A percentile compares a stretch with the other conserved stretches of the same genome.
phyloP scores from a whole-genome alignment of 2,329 filamentous ascomycete species.

The Ciborinia camelliae region DNA sequence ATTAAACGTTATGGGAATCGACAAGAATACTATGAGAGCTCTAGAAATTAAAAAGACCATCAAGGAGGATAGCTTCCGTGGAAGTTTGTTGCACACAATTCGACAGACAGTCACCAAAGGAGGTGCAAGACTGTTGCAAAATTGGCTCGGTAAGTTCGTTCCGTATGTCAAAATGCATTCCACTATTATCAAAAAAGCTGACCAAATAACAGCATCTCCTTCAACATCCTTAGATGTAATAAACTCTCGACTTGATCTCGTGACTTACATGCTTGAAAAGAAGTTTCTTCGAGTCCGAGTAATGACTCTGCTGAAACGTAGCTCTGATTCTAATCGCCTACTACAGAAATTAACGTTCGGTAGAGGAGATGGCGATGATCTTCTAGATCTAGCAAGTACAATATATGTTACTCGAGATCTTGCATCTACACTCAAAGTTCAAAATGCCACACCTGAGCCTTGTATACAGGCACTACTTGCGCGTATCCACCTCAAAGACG shows the following conservation, averaged over 20 bases:
- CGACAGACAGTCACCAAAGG: conserved; percentile 88
- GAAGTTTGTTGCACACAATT: conserved; percentile 86
- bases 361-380: conserved; percentile 85
- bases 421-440: conserved; percentile 44
- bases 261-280: conserved; percentile 68
- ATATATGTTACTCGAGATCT: conserved; percentile 72
- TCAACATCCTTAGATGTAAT: conserved; percentile 84
- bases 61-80: conserved; percentile 71
- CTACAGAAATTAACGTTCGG: conserved; percentile 94
- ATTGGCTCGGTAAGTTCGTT: conserved; percentile 65
- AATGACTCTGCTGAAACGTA: conserved; percentile 64
- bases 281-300: conserved; percentile 68
- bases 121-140: conserved; percentile 76
- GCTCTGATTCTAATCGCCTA: conserved; percentile 81
- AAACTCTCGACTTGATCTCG: conserved; percentile 74
- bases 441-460: conserved; percentile 26
- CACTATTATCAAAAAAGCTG: conserved; percentile 9
- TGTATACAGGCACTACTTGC: conserved; percentile 48
- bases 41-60: conserved; percentile 87
- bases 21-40: conserved; percentile 85
- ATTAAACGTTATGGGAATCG: conserved; percentile 82
- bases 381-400: conserved; percentile 78
- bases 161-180: not conserved
- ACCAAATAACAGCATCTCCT: conserved; percentile 57
- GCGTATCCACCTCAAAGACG: conserved; percentile 64